These are phyloP conservation scores for Talaromyces borbonicus DNA, from an alignment of 495 filamentous ascomycete species.

Conservation along the genomic window DNA sequence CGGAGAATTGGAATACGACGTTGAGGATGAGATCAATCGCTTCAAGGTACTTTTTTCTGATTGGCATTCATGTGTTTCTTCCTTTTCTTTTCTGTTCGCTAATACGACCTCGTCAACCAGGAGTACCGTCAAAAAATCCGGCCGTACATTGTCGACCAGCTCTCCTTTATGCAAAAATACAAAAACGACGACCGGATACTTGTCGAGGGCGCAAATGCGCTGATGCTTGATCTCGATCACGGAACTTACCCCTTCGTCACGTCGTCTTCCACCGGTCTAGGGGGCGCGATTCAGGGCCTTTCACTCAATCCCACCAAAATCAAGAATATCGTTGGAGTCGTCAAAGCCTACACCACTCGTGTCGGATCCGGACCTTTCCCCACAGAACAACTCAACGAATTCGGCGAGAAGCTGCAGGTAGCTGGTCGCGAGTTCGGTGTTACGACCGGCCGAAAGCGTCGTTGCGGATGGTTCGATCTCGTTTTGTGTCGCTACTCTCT, in stretches of 20 bases:
- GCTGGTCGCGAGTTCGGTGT: slow-evolving; percentile 65
- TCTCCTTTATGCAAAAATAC: slow-evolving; percentile 37
- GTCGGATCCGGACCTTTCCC: slow-evolving; percentile 79
- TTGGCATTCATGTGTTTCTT: background rate
- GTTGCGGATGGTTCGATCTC: slow-evolving; percentile 87
- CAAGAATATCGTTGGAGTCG: slow-evolving; percentile 67
- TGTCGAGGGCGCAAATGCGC: slow-evolving; percentile 83
- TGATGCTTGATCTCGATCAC: slow-evolving; percentile 68
- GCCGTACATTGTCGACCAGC: slow-evolving; percentile 58
- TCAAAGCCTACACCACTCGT: slow-evolving; percentile 73
- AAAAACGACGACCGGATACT: slow-evolving; percentile 55
- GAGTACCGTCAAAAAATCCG: slow-evolving; percentile 58
- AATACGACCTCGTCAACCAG: slow-evolving; percentile 17
- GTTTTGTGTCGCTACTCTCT: slow-evolving; percentile 73
- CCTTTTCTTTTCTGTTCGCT: background rate
- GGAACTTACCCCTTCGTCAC: slow-evolving; percentile 85
- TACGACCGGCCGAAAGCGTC: slow-evolving; percentile 72
- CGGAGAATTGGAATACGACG: slow-evolving; percentile 67
- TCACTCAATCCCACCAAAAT: slow-evolving; percentile 35
- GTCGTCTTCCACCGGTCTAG: slow-evolving; percentile 63
- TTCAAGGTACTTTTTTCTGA: slow-evolving; percentile 44
- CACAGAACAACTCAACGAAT: slow-evolving; percentile 62
- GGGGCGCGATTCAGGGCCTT: slow-evolving; percentile 68
- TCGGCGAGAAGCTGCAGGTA: slow-evolving; percentile 53
- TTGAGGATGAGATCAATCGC: slow-evolving; percentile 67